Evolutionary conservation across 805 yeast genomes (phyloP), one percentile per base, ranked within the genome.

Genomic region (Cyberlindnera euphorbiae): DNA sequence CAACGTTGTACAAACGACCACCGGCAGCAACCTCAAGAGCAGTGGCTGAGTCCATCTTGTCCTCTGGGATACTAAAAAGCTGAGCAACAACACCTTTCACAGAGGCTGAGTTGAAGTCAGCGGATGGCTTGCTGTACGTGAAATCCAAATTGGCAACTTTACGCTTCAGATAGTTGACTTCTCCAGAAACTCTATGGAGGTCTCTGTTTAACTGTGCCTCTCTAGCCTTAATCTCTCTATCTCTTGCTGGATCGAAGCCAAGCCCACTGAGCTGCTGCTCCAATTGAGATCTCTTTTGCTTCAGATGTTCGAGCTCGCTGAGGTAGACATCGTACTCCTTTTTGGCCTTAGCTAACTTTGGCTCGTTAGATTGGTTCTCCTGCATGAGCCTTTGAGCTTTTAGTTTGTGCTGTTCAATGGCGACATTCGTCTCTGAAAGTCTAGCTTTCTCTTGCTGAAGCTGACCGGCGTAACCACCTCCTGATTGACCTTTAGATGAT

Each of bases 1-100:
- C 87, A 24, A 94, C 84, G 52, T 89, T 88, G 58, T 77, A 94
- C 21, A 94, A 60, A 48, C 89, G 69, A 5, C 90, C 94, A 32
- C 98, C 99, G 2, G 97, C 98, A 56, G 95, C 82, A 3, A 86
- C 82, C 59, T 93, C 97, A 24, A 93, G 64, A 1, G 99, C 98
- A 17, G 80, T 68, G 1, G 95, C 81, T 36, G 79, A 77, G 17
- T 74, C 72, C 36, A 62, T 55, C 32, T 81, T 75, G 1, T 66
- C 55, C 29, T 79, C 77, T 13, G 72, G 71, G 15, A 93, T 55
- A 1, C 69, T 60, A 55, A 94, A 87, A 33, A 93, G 63, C 53
- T 84, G 93, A 3, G 95, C 96, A 11, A 90, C 95, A 13, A 88
- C 75, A 30, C 99, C 99, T 52, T 79, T 81, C 4, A 93, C 94